These are phyloP conservation scores for Chaetomium tenue DNA, from an alignment of 495 filamentous ascomycete genomes.

Conservation along the genomic window DNA sequence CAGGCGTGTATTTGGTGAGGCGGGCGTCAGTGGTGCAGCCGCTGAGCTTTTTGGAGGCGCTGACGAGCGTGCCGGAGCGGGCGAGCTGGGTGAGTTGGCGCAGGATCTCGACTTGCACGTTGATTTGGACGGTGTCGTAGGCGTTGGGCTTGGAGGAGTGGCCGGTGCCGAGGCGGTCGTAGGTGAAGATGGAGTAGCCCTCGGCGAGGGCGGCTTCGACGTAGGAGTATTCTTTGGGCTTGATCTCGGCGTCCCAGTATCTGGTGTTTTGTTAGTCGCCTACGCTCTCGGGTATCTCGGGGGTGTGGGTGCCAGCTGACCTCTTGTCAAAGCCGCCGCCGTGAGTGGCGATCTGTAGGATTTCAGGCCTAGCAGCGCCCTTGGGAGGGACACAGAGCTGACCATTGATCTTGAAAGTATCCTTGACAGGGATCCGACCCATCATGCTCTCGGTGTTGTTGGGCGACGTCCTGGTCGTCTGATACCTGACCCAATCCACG, in stretches of 20 bases:
- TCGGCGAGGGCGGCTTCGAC: not conserved
- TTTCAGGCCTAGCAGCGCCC: not conserved
- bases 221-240: not conserved
- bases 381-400: conserved; percentile 1
- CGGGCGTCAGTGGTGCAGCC: not conserved
- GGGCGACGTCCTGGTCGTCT: not conserved
- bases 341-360: not conserved
- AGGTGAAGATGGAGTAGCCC: not conserved
- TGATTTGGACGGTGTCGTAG: not conserved
- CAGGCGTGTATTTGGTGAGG: not conserved
- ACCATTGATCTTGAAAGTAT: not conserved
- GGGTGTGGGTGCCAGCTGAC: not conserved
- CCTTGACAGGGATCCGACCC: not conserved
- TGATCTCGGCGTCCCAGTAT: conserved; percentile 2
- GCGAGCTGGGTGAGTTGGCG: not conserved
- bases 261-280: not conserved
- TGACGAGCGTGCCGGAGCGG: not conserved
- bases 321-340: not conserved
- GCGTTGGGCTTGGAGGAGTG: not conserved
- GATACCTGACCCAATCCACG: not conserved
- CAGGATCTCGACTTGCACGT: not conserved
- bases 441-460: not conserved
- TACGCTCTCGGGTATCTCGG: not conserved
- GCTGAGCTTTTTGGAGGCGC: not conserved
- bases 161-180: not conserved